Conservation (phyloP, 176 grass and related monocot species). For the Oryza punctata region DNA sequence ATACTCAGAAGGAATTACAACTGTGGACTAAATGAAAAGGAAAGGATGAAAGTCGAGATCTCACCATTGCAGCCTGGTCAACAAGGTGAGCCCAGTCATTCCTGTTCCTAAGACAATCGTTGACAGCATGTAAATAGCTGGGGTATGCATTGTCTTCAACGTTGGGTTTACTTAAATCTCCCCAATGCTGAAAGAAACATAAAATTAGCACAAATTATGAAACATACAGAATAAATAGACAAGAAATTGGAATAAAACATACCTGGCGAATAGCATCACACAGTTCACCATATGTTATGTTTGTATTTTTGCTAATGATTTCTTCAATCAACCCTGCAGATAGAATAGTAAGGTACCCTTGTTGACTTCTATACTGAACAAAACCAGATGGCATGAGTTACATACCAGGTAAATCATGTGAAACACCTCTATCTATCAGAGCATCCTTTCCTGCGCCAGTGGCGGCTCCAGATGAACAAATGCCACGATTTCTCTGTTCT, state of each 20-base stretch:
- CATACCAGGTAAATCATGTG: conserved; percentile 72
- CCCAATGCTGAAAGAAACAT: conserved; percentile 64
- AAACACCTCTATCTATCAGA: conserved; percentile 34
- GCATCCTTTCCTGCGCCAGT: conserved; percentile 43
- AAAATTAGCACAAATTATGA: conserved; percentile 19
- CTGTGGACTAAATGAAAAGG: conserved; percentile 7
- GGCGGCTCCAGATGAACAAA: conserved; percentile 50
- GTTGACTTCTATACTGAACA: conserved; percentile 21
- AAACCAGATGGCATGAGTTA: conserved; percentile 27
- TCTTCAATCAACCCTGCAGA: conserved; percentile 86
- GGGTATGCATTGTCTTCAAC: conserved; percentile 57
- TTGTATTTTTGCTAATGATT: conserved; percentile 60
- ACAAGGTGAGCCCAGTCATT: conserved; percentile 87
- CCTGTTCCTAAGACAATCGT: conserved; percentile 74
- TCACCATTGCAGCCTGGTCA: conserved; percentile 73
- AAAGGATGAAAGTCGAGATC: conserved; percentile 5
- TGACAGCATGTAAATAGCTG: conserved; percentile 64
- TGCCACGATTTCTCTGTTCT: conserved; percentile 52
- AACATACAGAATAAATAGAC: neutral
- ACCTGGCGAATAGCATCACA: conserved; percentile 70
- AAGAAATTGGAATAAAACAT: conserved; percentile 33
- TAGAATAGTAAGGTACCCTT: conserved; percentile 22
- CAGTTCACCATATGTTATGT: conserved; percentile 78
- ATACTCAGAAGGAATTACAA: conserved; percentile 21
- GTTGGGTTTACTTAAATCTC: conserved; percentile 68